Evolutionary conservation across 2,329 filamentous ascomycete genomes (phyloP), one percentile per base, ranked within the genome.

Genomic region (Lizonia empirigonia): DNA sequence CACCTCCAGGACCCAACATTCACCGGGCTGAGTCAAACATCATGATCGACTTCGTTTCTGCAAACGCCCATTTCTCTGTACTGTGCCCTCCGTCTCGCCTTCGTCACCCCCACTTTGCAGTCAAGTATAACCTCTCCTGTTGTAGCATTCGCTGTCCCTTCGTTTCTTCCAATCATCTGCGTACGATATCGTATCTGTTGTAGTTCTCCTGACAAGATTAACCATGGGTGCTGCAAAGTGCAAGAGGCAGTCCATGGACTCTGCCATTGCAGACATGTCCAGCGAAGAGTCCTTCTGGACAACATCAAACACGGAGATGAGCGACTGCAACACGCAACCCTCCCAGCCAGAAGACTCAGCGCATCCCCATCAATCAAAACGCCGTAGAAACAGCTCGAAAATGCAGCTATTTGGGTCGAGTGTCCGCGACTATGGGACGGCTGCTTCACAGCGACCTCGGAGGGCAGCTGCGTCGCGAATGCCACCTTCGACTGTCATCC

Each of bases 181-280:
- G n/a, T n/a, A n/a, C n/a, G n/a, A n/a, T n/a, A n/a, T n/a, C n/a
- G n/a, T n/a, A n/a, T n/a, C n/a, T n/a, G n/a, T n/a, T n/a, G n/a
- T n/a, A n/a, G n/a, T n/a, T n/a, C n/a, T n/a, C n/a, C 27, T 15
- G n/a, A 15, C 27, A 5, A 30, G 2, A 7, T 30, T n/a, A 7
- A 10, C 15, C 13, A 53, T 53, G 50, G 16, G 18, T 16, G 8
- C 34, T 13, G n/a, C 15, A 16, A 53, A 53, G 20, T 39, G 50
- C n/a, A 53, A 53, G 19, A 44, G 34, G 20, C 20, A 48, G 29
- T 36, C 44, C 22, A 44, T 20, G 5, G 50, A 53, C 44, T 53
- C 44, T 15, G 50, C 50, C 15, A 53, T 53, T 16, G 50, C 50
- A 7, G 44, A 44, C 29, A 53, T 53, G 50, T 48, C 39, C 7